phyloP scores from a whole-genome alignment of 257 asterid species.

The Verbena officinalis region DNA sequence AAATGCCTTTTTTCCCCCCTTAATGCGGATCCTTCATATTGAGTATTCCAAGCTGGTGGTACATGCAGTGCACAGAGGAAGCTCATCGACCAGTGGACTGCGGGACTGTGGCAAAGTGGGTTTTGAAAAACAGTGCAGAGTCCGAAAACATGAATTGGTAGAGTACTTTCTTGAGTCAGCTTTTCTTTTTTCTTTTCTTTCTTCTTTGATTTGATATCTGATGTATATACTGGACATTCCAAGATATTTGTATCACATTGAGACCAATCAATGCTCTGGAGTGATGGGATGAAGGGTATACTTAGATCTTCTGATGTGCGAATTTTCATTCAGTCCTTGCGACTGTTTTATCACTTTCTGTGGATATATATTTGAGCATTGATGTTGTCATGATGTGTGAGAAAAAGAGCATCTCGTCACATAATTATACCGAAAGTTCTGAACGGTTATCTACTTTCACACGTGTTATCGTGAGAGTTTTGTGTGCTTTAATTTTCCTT shows the following conservation, averaged over 20 bases:
- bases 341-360: not conserved
- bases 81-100: conserved; percentile 99
- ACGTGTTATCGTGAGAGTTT: not conserved
- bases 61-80: conserved; percentile 89
- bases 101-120: conserved; percentile 90
- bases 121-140: conserved; percentile 94
- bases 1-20: conserved; percentile 17
- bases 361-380: not conserved
- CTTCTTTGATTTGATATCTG: not conserved
- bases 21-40: conserved; percentile 23
- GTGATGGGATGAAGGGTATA: not conserved
- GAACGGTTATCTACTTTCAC: not conserved
- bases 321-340: not conserved
- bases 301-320: not conserved
- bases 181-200: not conserved
- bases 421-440: not conserved
- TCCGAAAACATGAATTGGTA: conserved; percentile 99
- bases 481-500: not conserved
- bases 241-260: not conserved
- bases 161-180: conserved; percentile 9
- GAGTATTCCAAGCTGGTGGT: conserved; percentile 33
- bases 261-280: not conserved
- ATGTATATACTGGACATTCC: not conserved
- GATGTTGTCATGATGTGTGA: not conserved
- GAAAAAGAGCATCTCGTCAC: not conserved